phyloP scores from a whole-genome alignment of 2,329 filamentous ascomycete genomes.

The Nemania bipapillata region DNA sequence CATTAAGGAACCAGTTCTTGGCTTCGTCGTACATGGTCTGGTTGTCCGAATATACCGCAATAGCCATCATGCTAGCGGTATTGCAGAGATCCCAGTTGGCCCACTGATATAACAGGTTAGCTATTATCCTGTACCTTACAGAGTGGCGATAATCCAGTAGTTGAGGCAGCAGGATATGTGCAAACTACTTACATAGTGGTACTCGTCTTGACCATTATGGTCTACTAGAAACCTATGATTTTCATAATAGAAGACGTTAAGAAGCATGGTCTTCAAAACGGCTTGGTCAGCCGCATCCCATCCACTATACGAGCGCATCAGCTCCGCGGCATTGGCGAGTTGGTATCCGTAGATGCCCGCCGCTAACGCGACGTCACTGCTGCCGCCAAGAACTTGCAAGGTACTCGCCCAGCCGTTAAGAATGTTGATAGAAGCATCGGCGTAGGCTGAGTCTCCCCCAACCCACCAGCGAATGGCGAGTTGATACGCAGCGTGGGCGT shows the following conservation, averaged over 20 bases:
- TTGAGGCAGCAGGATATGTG: not conserved
- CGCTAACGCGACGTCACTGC: conserved; percentile 54
- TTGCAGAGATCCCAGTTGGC: conserved; percentile 61
- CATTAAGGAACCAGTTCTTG: conserved; percentile 55
- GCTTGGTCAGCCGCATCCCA: conserved; percentile 48
- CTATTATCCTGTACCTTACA: not conserved
- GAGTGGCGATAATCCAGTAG: not conserved
- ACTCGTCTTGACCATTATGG: conserved; percentile 51
- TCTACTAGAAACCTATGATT: conserved; percentile 54
- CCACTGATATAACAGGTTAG: not conserved
- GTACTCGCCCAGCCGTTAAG: conserved; percentile 55
- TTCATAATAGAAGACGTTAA: conserved; percentile 53
- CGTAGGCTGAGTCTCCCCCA: conserved; percentile 52
- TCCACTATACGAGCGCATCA: conserved; percentile 52
- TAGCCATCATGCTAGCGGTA: conserved; percentile 55
- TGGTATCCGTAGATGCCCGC: conserved; percentile 60
- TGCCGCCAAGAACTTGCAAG: conserved; percentile 51
- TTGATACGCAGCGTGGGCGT: conserved; percentile 54
- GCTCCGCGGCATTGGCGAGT: conserved; percentile 59
- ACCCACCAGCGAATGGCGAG: conserved; percentile 57
- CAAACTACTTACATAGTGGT: conserved; percentile 49
- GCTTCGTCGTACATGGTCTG: conserved; percentile 55
- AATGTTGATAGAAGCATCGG: conserved; percentile 53
- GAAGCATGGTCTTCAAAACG: conserved; percentile 47
- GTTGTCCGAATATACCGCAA: conserved; percentile 58